phyloP scores from a whole-genome alignment of 352 stramenopile species.

The Phytophthora parvispora region DNA sequence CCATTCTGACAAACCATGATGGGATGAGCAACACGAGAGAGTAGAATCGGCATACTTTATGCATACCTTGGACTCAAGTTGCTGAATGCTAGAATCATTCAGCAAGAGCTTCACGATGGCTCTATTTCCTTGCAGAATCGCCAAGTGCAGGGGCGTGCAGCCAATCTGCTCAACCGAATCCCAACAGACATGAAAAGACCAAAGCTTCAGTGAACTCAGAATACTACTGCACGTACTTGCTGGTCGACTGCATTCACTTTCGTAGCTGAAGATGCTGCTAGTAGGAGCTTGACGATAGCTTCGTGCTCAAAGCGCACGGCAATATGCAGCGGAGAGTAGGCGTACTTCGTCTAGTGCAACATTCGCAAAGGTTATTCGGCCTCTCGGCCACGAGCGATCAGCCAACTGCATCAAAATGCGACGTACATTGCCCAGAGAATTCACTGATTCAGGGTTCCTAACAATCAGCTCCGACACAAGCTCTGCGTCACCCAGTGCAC shows the following conservation, averaged over 20 bases:
- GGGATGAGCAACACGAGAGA: background rate
- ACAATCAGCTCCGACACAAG: slow-evolving; percentile 49
- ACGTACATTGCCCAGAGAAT: slow-evolving; percentile 29
- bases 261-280: slow-evolving; percentile 27
- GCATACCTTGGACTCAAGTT: slow-evolving; percentile 57
- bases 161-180: slow-evolving; percentile 42
- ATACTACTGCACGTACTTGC: slow-evolving; percentile 29
- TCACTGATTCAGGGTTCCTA: slow-evolving; percentile 25
- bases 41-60: background rate
- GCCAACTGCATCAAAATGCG: background rate
- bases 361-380: background rate
- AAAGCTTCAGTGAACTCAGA: background rate
- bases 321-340: slow-evolving; percentile 76
- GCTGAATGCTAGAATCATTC: slow-evolving; percentile 40
- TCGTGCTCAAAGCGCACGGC: slow-evolving; percentile 71
- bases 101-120: slow-evolving; percentile 68
- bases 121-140: slow-evolving; percentile 56
- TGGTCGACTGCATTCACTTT: slow-evolving; percentile 36
- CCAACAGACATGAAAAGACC: background rate
- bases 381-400: background rate
- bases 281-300: slow-evolving; percentile 58
- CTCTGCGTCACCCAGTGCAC: slow-evolving; percentile 67
- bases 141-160: slow-evolving; percentile 70
- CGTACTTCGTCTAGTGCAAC: slow-evolving; percentile 59
- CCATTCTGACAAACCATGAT: slow-evolving; percentile 40